phyloP scores from a whole-genome alignment of 805 yeast species.

The Wickerhamomyces ciferrii region DNA sequence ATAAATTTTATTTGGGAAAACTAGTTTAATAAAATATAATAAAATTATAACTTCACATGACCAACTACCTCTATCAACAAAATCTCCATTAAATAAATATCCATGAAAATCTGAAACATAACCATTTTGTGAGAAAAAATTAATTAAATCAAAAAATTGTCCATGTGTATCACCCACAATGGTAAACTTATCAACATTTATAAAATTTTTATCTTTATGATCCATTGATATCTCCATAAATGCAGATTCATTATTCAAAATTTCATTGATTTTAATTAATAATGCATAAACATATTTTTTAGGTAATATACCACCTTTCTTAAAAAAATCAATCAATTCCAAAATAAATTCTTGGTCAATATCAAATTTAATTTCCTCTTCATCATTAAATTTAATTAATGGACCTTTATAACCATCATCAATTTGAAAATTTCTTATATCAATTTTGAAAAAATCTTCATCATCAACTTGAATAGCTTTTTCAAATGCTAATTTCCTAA shows the following conservation, averaged over 20 bases:
- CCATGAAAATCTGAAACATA: conserved; percentile 57
- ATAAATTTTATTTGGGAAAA: conserved; percentile 65
- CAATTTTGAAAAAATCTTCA: conserved; percentile 20
- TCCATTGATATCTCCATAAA: conserved; percentile 59
- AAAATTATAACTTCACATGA: conserved; percentile 91
- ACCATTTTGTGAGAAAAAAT: conserved; percentile 74
- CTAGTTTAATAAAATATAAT: conserved; percentile 69
- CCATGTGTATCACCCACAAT: conserved; percentile 99
- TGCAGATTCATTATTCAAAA: conserved; percentile 64
- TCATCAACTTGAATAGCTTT: conserved; percentile 79
- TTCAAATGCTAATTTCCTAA: conserved; percentile 76
- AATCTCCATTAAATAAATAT: conserved; percentile 92
- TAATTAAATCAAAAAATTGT: conserved; percentile 85
- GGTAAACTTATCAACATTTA: conserved; percentile 48
- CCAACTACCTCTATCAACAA: conserved; percentile 98
- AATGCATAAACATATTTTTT: conserved; percentile 80
- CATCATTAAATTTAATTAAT: conserved; percentile 25
- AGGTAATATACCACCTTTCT: conserved; percentile 69
- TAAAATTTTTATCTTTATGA: conserved; percentile 18
- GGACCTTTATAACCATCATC: conserved; percentile 64
- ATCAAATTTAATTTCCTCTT: conserved; percentile 16
- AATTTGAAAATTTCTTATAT: conserved; percentile 28
- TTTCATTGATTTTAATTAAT: conserved; percentile 60
- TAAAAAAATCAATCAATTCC: conserved; percentile 65
- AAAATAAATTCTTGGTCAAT: conserved; percentile 52